These are phyloP conservation scores for Pythium rhizo-oryzae DNA, from an alignment of 352 stramenopile genomes.

Conservation along the genomic window DNA sequence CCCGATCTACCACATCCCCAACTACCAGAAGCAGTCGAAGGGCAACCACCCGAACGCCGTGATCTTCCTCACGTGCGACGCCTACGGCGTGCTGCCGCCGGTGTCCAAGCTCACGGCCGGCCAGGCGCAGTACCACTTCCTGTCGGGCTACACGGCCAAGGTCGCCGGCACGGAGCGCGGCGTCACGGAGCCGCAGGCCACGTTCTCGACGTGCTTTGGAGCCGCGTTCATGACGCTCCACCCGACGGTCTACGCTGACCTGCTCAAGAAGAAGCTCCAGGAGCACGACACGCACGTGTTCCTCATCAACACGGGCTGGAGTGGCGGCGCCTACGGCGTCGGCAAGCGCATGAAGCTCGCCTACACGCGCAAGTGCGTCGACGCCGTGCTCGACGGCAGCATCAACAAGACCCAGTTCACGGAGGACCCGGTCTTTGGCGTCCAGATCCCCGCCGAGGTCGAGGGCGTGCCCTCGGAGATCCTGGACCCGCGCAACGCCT, in stretches of 20 bases:
- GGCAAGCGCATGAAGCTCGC: conserved; percentile 97
- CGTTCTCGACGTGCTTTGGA: conserved; percentile 62
- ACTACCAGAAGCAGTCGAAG: conserved; percentile 47
- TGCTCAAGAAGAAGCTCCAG: conserved; percentile 64
- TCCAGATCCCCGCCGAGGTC: conserved; percentile 66
- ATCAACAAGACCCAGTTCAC: conserved; percentile 69
- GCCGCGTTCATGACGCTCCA: conserved; percentile 60
- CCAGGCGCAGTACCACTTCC: conserved; percentile 97
- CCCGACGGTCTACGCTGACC: conserved; percentile 55
- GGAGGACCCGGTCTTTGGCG: conserved; percentile 73
- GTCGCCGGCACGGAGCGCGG: conserved; percentile 55
- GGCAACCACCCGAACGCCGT: conserved; percentile 82
- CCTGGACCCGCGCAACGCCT: conserved; percentile 75
- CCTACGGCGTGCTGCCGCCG: conserved; percentile 95
- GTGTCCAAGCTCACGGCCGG: conserved; percentile 91
- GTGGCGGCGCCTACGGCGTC: conserved; percentile 94
- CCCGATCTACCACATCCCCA: conserved; percentile 60
- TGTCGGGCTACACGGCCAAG: conserved; percentile 64
- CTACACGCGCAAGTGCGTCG: conserved; percentile 78
- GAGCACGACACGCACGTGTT: conserved; percentile 50
- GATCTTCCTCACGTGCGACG: conserved; percentile 97
- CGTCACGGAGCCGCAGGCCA: conserved; percentile 54
- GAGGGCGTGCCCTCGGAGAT: conserved; percentile 75
- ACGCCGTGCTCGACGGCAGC: conserved; percentile 69
- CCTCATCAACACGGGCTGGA: conserved; percentile 96